Base-by-base conservation (phyloP, 75 land plant species). In the Sequoiadendron giganteum region DNA sequence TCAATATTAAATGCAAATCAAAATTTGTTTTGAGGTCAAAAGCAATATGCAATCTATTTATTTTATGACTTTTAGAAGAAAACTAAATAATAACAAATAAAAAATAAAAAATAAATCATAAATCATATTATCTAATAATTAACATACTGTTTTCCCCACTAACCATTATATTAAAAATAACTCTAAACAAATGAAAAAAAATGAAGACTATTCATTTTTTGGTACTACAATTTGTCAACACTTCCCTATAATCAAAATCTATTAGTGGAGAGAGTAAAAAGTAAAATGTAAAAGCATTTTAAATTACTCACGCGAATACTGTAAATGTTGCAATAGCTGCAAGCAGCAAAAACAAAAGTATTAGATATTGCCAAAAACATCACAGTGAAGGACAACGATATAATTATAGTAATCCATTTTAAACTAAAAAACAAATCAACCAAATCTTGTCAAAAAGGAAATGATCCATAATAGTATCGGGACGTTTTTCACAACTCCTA, bases 381-480 rank as follows among this genome's bases (percentile, higher is more conserved):
- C 38, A 73, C 2, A 30, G 77, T 73, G 39, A 73, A 73, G 38
- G 38, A 73, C 77, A 13, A 73, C 34, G 34, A 10, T 10, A 73
- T 32, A 32, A 68, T 28, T 6, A 3, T 42, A 79, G 45, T 79
- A 39, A 47, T 47, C 1, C 34, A 82, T 45, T 47, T 47, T 9
- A n/a, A 47, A 28, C 10, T 1, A 1, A 2, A 9, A 25, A 82
- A 82, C 28, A 47, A 3, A 45, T 43, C 15, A 47, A 43, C 30
- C 47, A 7, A 45, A 82, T 47, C 4, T 32, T 52, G 77, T 39
- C 76, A 2, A 30, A 82, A 82, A 82, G 84, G 84, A 82, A 47
- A 82, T 52, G 48, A 82, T 82, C 84, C 84, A 82, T 82, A 82
- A 47, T 32, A 82, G 84, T n/a, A 82, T 45, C 47, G 84, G 25